These are phyloP conservation scores for Punctularia strigosozonata DNA, from an alignment of 768 basidiomycete species.

Conservation along the genomic window DNA sequence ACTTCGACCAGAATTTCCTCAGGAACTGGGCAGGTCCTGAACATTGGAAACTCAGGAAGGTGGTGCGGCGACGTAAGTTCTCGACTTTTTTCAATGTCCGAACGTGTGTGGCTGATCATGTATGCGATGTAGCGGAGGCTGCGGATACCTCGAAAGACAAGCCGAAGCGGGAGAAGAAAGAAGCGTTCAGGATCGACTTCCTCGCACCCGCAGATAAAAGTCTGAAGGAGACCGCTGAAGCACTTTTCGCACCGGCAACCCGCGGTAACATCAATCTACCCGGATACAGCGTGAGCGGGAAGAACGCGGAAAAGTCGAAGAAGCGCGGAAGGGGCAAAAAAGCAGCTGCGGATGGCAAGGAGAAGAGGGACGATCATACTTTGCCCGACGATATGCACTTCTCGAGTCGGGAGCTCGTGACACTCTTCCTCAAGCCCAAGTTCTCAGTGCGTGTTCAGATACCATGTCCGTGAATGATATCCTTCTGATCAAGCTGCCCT, in stretches of 20 bases:
- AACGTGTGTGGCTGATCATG: neutral
- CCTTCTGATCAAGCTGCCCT: constrained; percentile 5
- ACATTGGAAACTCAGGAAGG: constrained; percentile 90
- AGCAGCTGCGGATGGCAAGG: constrained; percentile 34
- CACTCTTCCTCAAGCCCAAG: constrained; percentile 92
- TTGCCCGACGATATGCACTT: constrained; percentile 99
- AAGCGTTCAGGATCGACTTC: constrained; percentile 78
- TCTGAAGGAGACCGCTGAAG: constrained; percentile 48
- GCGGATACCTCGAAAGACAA: constrained; percentile 38
- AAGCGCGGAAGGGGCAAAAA: constrained; percentile 34
- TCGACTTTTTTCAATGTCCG: neutral
- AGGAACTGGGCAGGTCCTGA: constrained; percentile 99
- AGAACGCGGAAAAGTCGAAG: constrained; percentile 19
- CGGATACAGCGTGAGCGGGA: constrained; percentile 5
- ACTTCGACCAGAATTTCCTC: constrained; percentile 77
- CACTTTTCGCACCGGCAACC: constrained; percentile 70
- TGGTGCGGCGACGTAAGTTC: constrained; percentile 62
- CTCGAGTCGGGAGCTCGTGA: constrained; percentile 77
- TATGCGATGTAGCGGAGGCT: constrained; percentile 28
- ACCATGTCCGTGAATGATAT: neutral
- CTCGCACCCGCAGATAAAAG: constrained; percentile 44
- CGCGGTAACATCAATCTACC: constrained; percentile 53
- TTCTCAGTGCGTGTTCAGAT: constrained; percentile 74
- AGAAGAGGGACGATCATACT: constrained; percentile 63
- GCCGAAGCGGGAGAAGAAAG: constrained; percentile 63